These are phyloP conservation scores for Trichoderma semiorbis DNA, from an alignment of 2,329 filamentous ascomycete species.

Conservation along the genomic window DNA sequence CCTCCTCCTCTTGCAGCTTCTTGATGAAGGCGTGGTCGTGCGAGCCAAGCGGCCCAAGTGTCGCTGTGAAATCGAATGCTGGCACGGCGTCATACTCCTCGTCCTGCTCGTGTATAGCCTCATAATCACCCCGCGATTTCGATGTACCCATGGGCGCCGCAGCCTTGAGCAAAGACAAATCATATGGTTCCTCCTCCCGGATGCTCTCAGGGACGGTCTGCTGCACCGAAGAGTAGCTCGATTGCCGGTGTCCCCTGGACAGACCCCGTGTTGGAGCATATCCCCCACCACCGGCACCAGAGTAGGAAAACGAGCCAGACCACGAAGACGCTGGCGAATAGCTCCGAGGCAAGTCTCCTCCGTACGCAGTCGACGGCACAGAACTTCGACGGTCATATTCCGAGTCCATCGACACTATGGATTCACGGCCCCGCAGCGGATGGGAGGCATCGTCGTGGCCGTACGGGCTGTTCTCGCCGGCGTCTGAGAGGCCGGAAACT, in stretches of 20 bases:
- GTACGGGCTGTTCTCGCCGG: conserved; percentile 30
- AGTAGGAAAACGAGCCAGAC: conserved; percentile 31
- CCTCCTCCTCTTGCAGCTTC: conserved; percentile 50
- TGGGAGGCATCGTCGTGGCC: conserved; percentile 23
- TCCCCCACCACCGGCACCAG: conserved; percentile 12
- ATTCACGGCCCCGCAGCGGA: conserved; percentile 28
- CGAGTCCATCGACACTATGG: conserved; percentile 22
- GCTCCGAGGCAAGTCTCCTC: conserved; percentile 17
- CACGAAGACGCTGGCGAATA: conserved; percentile 24
- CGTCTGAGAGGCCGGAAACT: conserved; percentile 35
- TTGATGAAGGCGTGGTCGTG: conserved; percentile 46
- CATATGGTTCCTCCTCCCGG: conserved; percentile 39
- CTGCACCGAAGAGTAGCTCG: conserved; percentile 27
- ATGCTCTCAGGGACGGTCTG: conserved; percentile 31
- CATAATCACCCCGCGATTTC: conserved; percentile 28
- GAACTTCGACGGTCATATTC: conserved; percentile 14
- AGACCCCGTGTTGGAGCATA: conserved; percentile 29
- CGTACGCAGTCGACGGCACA: conserved; percentile 20
- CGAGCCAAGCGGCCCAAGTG: conserved; percentile 42
- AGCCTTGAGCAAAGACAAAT: conserved; percentile 40
- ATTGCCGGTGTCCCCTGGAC: conserved; percentile 26
- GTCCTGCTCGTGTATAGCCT: conserved; percentile 32
- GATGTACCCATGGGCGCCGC: conserved; percentile 38
- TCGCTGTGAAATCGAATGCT: conserved; percentile 45
- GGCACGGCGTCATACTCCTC: conserved; percentile 25